Conservation (phyloP, 2,329 filamentous ascomycete species). For the Dryadomyces quercus-mongolicae region DNA sequence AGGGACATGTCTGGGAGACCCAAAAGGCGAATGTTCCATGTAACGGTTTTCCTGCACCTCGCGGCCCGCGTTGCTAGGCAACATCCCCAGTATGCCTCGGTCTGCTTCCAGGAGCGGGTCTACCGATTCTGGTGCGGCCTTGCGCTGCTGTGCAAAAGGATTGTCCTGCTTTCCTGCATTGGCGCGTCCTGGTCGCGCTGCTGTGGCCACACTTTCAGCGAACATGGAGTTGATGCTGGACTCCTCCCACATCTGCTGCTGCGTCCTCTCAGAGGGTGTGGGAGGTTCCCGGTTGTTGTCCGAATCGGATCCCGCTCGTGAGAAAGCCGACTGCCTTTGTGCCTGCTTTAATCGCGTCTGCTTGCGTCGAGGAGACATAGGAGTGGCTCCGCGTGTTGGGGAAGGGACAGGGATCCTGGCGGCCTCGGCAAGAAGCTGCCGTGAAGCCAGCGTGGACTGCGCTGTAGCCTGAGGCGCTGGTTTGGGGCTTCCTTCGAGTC, state of each 20-base stretch:
- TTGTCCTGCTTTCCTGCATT: constrained; percentile 7
- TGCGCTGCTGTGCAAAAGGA: constrained; percentile 11
- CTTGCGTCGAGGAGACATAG: neutral
- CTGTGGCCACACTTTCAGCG: constrained; percentile 10
- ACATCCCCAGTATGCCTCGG: constrained; percentile 25
- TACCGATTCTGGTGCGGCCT: constrained; percentile 11
- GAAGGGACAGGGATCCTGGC: constrained; percentile 24
- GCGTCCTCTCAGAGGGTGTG: constrained; percentile 8
- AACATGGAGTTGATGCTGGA: constrained; percentile 22
- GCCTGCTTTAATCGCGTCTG: neutral
- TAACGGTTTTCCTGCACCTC: constrained; percentile 14
- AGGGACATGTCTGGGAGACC: constrained; percentile 15
- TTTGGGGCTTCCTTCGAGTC: constrained; percentile 7
- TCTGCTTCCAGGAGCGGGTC: constrained; percentile 14
- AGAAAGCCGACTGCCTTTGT: constrained; percentile 2
- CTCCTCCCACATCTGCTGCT: constrained; percentile 23
- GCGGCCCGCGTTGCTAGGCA: constrained; percentile 11
- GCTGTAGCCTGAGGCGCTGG: constrained; percentile 6
- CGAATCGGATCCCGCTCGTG: constrained; percentile 12
- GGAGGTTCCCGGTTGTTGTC: constrained; percentile 12
- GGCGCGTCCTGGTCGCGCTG: neutral
- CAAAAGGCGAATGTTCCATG: constrained; percentile 14
- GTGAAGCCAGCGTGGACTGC: constrained; percentile 18
- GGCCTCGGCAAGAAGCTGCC: constrained; percentile 18
- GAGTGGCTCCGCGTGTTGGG: constrained; percentile 16